These are phyloP conservation scores for Pseudocercospora fuligena DNA, from an alignment of 2,329 filamentous ascomycete species.

Conservation along the genomic window DNA sequence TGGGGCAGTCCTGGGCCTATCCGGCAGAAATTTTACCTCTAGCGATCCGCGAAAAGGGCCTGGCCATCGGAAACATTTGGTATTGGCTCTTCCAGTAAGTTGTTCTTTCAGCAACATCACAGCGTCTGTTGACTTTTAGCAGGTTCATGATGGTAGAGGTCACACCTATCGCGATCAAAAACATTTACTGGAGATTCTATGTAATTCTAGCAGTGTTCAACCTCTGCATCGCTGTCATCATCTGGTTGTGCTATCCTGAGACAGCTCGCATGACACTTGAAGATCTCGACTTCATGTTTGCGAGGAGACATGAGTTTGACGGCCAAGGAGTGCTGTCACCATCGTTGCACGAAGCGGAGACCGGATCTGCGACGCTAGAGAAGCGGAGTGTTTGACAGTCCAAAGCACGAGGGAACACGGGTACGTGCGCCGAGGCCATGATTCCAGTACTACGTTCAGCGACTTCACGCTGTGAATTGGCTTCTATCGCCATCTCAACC, in stretches of 20 bases:
- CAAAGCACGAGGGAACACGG: slow-evolving; percentile 2
- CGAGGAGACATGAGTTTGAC: slow-evolving; percentile 1
- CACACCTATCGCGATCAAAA: slow-evolving; percentile 45
- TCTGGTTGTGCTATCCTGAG: slow-evolving; percentile 50
- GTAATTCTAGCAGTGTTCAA: slow-evolving; percentile 22
- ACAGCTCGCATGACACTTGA: slow-evolving; percentile 48
- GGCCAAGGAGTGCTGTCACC: neutral
- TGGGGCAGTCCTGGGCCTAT: slow-evolving; percentile 23
- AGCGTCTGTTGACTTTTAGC: neutral
- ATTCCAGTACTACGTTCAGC: neutral
- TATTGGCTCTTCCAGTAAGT: slow-evolving; percentile 22
- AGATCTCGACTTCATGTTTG: slow-evolving; percentile 49
- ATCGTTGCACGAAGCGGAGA: slow-evolving; percentile 11
- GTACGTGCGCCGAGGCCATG: slow-evolving; percentile 1
- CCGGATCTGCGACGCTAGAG: neutral
- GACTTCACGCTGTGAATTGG: neutral
- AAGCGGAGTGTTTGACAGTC: neutral
- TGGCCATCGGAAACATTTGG: slow-evolving; percentile 18
- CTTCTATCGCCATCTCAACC: neutral
- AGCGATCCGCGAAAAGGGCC: slow-evolving; percentile 17
- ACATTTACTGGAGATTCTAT: slow-evolving; percentile 43
- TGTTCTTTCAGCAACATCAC: neutral
- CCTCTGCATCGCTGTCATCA: slow-evolving; percentile 7
- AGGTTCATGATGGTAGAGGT: slow-evolving; percentile 25
- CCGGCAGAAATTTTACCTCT: slow-evolving; percentile 19